Base-by-base conservation (phyloP, 305 asterid genomes). In the Solanum hybrid region DNA sequence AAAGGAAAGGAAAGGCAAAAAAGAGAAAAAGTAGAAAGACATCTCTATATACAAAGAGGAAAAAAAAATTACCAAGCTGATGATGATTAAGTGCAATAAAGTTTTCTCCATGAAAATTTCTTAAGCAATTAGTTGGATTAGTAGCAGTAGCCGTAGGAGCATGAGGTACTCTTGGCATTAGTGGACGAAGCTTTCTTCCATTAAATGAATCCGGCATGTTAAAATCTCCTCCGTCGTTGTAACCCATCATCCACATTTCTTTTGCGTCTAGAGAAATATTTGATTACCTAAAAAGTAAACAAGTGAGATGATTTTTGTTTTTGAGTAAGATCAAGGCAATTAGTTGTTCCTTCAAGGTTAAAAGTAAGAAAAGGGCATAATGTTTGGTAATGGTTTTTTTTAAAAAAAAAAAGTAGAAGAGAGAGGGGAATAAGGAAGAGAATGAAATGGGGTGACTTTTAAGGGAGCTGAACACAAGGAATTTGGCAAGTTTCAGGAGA, bases 161-260 rank as follows among this genome's bases (percentile, higher is more conserved):
- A 35, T 17, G 92, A 85, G 93, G 88, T 3, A 95, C 94, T 69
- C 95, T 78, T 2, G 99, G 98, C 89, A 94, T 90, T 40, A 96
- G 92, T 5, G 96, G 96, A 6, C 98, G 95, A 78, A 94, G 95
- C 75, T 93, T 95, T 37, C 96, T 90, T 85, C 93, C 92, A 72
- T 90, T 73, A 88, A 94, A 94, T 7, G 98, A 93, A 88, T 94
- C 97, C 85, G 93, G 92, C 85, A 91, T 85, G 94, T 91, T 90
- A 56, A 94, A 91, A 35, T 96, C 97, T 76, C 93, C 96, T 6
- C 90, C 95, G 27, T 96, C 97, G 56, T 88, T 96, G 91, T 93
- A 97, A 34, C 98, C 98, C 98, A 94, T 95, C 99, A 94, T 96
- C 99, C 99, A 97, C 99, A 97, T 95, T 69, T 76, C 7, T 36